Base-by-base conservation (phyloP, 768 basidiomycete species). In the Leccinum broughii region DNA sequence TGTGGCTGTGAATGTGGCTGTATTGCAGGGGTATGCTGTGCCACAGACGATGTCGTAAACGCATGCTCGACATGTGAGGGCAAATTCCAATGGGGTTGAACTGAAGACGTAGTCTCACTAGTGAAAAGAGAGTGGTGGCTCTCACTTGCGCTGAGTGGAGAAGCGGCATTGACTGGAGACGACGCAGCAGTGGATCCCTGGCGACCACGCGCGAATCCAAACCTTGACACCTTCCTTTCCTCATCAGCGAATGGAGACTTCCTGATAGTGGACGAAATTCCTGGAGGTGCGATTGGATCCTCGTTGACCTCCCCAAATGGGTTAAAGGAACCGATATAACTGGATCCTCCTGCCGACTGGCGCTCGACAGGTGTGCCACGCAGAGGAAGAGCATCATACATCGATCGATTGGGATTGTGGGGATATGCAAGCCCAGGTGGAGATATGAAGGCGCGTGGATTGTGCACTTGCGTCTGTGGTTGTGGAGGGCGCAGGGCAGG, bases 321-420 rank as follows among this genome's bases (percentile, higher is more conserved):
- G 72, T 93, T 88, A 69, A 93, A 92, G 4, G 88, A 85, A 0
- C 90, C 90, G 4, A 85, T 78, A 68, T 92, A 92, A 63, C 79
- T 80, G 3, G 82, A 77, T 24, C 77, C 76, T 52, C 76, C 77
- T 17, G 77, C 75, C 2, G 80, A 71, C 58, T 82, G 82, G 50
- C 76, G 80, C 51, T 85, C 84, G 7, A 79, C 62, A 6, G 78
- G 72, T 22, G 78, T 72, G 15, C 75, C 68, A 48, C 80, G 76
- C 5, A 76, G 66, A 44, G 76, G 70, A 34, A 78, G 69, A 6
- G 87, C 77, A 66, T 87, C 86, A 67, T 84, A 89, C 9, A 85
- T 79, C 2, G 86, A 76, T 55, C 81, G 84, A 57, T 70, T 77
- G 6, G 80, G 64, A 62, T 77, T 77, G 39, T 80, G 80, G 3